phyloP scores from a whole-genome alignment of 2,329 filamentous ascomycete genomes.

The Atkinsonella texensis region DNA sequence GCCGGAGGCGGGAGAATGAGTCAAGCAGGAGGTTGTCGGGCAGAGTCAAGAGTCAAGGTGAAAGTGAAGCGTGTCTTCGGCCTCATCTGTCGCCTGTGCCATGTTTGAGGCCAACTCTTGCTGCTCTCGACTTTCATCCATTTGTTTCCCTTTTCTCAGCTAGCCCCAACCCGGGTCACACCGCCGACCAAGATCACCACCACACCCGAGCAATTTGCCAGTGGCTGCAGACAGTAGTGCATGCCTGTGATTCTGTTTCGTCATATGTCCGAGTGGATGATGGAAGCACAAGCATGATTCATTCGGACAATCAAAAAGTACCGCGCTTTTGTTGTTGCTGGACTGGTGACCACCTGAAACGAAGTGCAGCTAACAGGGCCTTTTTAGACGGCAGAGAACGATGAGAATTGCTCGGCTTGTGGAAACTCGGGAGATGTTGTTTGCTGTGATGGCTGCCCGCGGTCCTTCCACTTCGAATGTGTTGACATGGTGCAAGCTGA shows the following conservation, averaged over 20 bases:
- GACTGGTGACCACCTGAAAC: not conserved
- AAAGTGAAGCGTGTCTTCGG: not conserved
- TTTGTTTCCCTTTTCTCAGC: too few species aligned
- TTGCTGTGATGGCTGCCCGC: constrained; percentile 85
- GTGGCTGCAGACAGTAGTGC: constrained; percentile 3
- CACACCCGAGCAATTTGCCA: constrained; percentile 1
- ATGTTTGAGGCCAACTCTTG: not conserved
- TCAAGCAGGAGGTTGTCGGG: too few species aligned
- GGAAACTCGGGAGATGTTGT: constrained; percentile 73
- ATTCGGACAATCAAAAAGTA: too few species aligned
- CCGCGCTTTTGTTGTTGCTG: not conserved
- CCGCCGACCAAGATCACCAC: constrained; percentile 4
- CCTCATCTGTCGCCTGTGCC: not conserved
- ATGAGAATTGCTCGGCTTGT: constrained; percentile 83
- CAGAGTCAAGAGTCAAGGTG: not conserved
- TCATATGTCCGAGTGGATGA: not conserved
- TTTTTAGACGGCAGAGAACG: constrained; percentile 50
- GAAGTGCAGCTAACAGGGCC: constrained; percentile 19
- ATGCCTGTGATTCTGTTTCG: constrained; percentile 2
- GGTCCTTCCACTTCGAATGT: constrained; percentile 83
- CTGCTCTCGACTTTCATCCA: not conserved
- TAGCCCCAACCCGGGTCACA: constrained; percentile 1
- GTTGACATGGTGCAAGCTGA: constrained; percentile 67
- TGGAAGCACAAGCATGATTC: not conserved
- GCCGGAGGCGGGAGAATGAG: too few species aligned